Evolutionary conservation across 306 rosid species (phyloP), one percentile per base, ranked within the genome.

Genomic region (Alnus rubra): DNA sequence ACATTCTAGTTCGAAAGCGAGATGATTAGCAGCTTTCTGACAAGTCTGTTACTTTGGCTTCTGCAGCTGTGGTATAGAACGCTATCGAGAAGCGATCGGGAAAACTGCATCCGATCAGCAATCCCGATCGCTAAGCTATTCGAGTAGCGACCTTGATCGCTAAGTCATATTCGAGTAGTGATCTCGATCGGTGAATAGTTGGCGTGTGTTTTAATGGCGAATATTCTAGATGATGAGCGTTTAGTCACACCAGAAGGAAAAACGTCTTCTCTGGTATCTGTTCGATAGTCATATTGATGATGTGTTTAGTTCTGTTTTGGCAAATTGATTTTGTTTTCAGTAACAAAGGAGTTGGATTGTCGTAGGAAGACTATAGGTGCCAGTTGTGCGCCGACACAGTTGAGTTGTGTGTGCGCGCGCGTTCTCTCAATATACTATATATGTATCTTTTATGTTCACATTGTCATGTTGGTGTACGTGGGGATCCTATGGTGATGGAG

Each of bases 11-110:
- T 76, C 69, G 91, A 16, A 83, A 88, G 88, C 84, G 68, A 28
- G 83, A 83, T 67, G 87, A 84, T 84, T 85, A 79, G 77, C 86
- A 80, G 76, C 85, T 78, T 77, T 85, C 88, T 74, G 78, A 84
- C 51, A 87, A 82, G 83, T 63, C 80, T 77, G 77, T 81, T 68
- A 60, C 83, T 48, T 23, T 80, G 77, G 74, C 86, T 65, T 51
- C 89, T 83, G 80, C 84, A 69, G 84, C 80, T 84, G 78, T 82
- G 97, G 97, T 92, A 84, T 69, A 78, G 12, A 23, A 23, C 0
- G 28, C 28, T 23, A 23, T 23, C 0, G 28, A 23, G 28, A 23
- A 23, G 28, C 28, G 28, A 23, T 23, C 18, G 3, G 49, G 13
- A 37, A 51, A 42, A 31, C 37, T 44, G 59, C 44, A 23, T 73